These are phyloP conservation scores for Didymella pinodella DNA, from an alignment of 2,329 filamentous ascomycete species.

Conservation along the genomic window DNA sequence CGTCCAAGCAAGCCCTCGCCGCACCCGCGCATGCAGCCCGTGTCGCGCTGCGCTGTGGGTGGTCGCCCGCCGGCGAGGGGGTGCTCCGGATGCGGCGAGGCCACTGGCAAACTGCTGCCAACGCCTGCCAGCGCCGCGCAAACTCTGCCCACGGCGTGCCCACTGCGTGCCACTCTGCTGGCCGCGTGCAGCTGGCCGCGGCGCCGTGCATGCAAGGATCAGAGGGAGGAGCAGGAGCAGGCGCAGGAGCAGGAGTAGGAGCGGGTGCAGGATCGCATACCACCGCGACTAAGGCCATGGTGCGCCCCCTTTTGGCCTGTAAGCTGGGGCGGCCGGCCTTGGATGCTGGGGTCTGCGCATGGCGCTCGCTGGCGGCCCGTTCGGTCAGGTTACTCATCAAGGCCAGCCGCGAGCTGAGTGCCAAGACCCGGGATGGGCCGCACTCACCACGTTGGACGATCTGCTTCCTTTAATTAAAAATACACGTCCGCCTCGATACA, in stretches of 20 bases:
- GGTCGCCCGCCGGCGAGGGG: not conserved
- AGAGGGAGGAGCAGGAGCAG: too few relatives aligned
- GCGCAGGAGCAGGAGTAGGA: too few relatives aligned
- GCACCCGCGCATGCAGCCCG: slow-evolving; percentile 16
- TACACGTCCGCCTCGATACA: slow-evolving; percentile 17
- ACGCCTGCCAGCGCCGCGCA: not conserved
- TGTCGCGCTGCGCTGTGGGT: slow-evolving; percentile 2
- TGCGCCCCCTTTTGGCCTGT: slow-evolving; percentile 15
- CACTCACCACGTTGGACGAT: slow-evolving; percentile 16
- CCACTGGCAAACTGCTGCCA: not conserved
- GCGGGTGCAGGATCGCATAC: not conserved
- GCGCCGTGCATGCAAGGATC: too few relatives aligned
- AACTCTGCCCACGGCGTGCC: not conserved
- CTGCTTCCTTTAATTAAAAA: slow-evolving; percentile 25
- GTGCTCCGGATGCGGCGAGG: not conserved
- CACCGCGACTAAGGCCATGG: slow-evolving; percentile 5
- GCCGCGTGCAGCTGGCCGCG: not conserved
- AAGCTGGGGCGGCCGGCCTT: slow-evolving; percentile 15
- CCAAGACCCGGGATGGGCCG: slow-evolving; percentile 14
- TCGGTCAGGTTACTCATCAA: slow-evolving; percentile 15
- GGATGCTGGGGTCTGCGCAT: slow-evolving; percentile 19
- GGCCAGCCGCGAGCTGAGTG: not conserved
- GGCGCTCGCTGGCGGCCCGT: slow-evolving; percentile 13
- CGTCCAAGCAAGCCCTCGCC: slow-evolving; percentile 1
- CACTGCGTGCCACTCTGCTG: not conserved